Evolutionary conservation across 805 yeast species (phyloP).

Genomic region (Saturnispora ahearnii): DNA sequence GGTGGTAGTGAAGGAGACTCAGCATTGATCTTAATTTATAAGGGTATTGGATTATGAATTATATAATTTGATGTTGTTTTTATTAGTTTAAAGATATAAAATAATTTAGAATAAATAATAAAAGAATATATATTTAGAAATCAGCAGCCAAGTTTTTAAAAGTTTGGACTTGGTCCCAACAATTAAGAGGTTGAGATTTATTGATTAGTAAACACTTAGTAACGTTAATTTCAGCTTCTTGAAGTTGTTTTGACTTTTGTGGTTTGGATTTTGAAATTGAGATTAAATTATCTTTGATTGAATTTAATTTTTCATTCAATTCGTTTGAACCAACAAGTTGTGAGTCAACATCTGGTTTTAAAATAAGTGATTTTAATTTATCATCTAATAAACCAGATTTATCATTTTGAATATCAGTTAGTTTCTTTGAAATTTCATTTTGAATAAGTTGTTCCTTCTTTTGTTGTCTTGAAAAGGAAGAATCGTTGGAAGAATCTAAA

Average conservation of each 20-base stretch:
- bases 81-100: no score
- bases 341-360: slow-evolving; percentile 28
- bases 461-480: slow-evolving; percentile 45
- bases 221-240: slow-evolving; percentile 41
- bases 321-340: slow-evolving; percentile 17
- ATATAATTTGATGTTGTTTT: not conserved
- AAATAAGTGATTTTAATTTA: slow-evolving; percentile 36
- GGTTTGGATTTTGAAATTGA: slow-evolving; percentile 25
- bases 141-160: slow-evolving; percentile 48
- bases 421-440: slow-evolving; percentile 51
- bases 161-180: slow-evolving; percentile 71
- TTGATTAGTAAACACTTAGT: slow-evolving; percentile 53
- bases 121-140: slow-evolving; percentile 5
- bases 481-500: slow-evolving; percentile 78
- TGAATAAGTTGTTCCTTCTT: slow-evolving; percentile 58
- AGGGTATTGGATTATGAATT: slow-evolving; percentile 56
- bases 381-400: slow-evolving; percentile 44
- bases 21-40: slow-evolving; percentile 82
- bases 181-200: slow-evolving; percentile 59
- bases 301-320: slow-evolving; percentile 27
- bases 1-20: slow-evolving; percentile 99
- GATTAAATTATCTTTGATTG: slow-evolving; percentile 28
- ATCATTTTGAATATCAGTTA: slow-evolving; percentile 44
- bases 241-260: slow-evolving; percentile 31
- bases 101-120: not conserved